Base-by-base conservation (phyloP, 78 protist genomes). In the Diacronema lutheri region DNA sequence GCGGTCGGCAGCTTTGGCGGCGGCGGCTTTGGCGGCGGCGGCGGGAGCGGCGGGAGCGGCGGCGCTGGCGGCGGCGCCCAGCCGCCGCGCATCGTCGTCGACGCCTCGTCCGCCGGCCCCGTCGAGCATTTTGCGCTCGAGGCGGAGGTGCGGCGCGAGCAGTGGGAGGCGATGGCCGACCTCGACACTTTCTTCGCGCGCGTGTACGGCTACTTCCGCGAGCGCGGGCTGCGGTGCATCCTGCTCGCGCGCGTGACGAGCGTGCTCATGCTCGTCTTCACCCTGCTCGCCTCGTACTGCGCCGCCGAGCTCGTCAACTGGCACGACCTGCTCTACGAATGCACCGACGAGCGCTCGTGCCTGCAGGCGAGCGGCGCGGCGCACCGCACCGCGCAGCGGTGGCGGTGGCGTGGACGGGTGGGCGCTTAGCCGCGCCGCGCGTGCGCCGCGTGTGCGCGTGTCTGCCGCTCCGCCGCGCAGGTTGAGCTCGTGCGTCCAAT, bases 161-260 rank as follows among this genome's bases (percentile, higher is more conserved):
- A 23, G 38, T 71, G 79, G 79, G 79, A 71, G 20, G 79, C 58
- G 25, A 71, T 71, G 23, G 14, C 79, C 25, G 79, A 71, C 79
- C 57, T 71, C 58, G 79, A 71, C 79, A 1, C 58, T 26, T 71
- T 71, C 79, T 71, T 71, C 79, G 10, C 33, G 58, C 46, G 79
- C 16, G 58, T 71, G 7, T 71, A 85, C 68, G 35, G 29, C 21
- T 85, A 85, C 88, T 73, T 38, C 56, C 4, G 37, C 40, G 82
- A 80, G 60, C 60, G 64, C 35, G 88, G 88, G 5, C 65, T 85
- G 29, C 46, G 56, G 81, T 57, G 73, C 73, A 85, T 62, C 25
- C 74, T 69, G 4, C 13, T 72, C 35, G 13, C 41, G 26, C 81
- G 88, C 35, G 14, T 73, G 19, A 58, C 73, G 71, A 57, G 46